These are phyloP conservation scores for Yarrowia galli DNA, from an alignment of 1,139 yeast genomes.

Conservation along the genomic window DNA sequence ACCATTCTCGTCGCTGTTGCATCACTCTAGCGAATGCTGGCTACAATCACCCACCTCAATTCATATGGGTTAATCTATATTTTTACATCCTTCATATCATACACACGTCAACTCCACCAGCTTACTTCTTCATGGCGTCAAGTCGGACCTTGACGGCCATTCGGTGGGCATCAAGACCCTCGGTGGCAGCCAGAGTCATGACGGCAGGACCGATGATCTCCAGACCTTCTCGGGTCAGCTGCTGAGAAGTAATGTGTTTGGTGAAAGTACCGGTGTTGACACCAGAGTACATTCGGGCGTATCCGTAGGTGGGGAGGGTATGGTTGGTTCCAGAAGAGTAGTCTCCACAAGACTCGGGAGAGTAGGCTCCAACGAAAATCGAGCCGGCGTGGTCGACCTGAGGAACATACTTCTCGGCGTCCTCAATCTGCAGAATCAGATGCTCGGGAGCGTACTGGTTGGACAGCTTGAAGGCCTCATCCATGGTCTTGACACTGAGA, in stretches of 20 bases:
- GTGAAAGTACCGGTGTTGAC: constrained; percentile 96
- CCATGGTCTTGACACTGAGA: constrained; percentile 67
- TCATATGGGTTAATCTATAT: not conserved
- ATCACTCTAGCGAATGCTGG: no score
- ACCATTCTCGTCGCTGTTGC: no score
- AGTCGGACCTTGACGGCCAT: constrained; percentile 94
- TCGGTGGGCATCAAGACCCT: constrained; percentile 96
- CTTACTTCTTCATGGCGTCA: constrained; percentile 53
- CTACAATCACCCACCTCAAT: no score
- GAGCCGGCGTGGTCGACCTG: constrained; percentile 92
- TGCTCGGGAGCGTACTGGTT: constrained; percentile 97
- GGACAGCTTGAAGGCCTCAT: constrained; percentile 82
- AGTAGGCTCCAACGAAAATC: constrained; percentile 92
- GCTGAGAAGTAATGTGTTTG: constrained; percentile 93
- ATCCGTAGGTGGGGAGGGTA: constrained; percentile 97
- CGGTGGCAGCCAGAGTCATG: constrained; percentile 95
- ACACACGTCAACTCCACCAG: no score
- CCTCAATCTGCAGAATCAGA: constrained; percentile 83
- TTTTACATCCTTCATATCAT: not conserved
- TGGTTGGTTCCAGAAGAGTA: constrained; percentile 98
- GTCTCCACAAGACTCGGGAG: constrained; percentile 98
- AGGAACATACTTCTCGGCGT: constrained; percentile 75
- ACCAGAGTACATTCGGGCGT: constrained; percentile 96
- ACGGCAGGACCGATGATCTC: constrained; percentile 91
- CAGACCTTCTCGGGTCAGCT: constrained; percentile 83